phyloP scores from a whole-genome alignment of 2,329 filamentous ascomycete species.

The Fusarium sp. region DNA sequence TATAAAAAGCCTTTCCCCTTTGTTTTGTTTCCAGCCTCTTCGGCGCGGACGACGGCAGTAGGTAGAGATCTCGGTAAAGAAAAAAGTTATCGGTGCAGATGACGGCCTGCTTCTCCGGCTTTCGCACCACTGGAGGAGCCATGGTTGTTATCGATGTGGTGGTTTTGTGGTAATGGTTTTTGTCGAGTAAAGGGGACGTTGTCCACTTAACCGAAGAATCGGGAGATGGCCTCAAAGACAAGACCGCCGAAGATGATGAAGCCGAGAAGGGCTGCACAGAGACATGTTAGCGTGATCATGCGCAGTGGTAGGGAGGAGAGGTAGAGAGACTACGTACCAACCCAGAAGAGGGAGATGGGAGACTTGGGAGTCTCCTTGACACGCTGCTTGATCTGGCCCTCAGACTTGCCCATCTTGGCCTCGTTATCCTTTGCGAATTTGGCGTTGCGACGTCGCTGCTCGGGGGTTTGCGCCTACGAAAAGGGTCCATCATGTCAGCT shows the following conservation, averaged over 20 bases:
- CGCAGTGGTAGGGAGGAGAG: neutral
- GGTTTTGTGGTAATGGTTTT: slow-evolving; percentile 1
- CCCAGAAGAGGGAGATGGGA: slow-evolving; percentile 73
- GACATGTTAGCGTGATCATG: slow-evolving; percentile 11
- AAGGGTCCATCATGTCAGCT: slow-evolving; percentile 24
- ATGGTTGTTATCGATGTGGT: slow-evolving; percentile 11
- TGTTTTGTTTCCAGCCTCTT: neutral
- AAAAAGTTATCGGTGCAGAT: slow-evolving; percentile 7
- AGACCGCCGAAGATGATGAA: slow-evolving; percentile 73
- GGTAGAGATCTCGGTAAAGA: slow-evolving; percentile 4
- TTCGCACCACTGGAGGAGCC: neutral
- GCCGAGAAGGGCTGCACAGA: slow-evolving; percentile 62
- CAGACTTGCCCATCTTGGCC: slow-evolving; percentile 80
- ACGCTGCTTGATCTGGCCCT: slow-evolving; percentile 71
- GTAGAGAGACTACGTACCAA: slow-evolving; percentile 60
- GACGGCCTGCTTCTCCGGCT: slow-evolving; percentile 7
- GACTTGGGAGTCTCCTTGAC: slow-evolving; percentile 68
- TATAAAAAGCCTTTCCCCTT: slow-evolving; percentile 9
- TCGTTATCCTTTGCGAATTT: slow-evolving; percentile 82
- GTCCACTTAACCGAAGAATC: slow-evolving; percentile 59
- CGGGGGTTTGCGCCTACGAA: slow-evolving; percentile 81
- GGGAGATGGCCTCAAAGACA: slow-evolving; percentile 68
- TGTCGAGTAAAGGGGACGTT: slow-evolving; percentile 7
- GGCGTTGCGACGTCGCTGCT: slow-evolving; percentile 84
- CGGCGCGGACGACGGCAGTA: neutral